Evolutionary conservation across 768 basidiomycete genomes (phyloP), one percentile per base, ranked within the genome.

Genomic region (Cubamyces lactineus): DNA sequence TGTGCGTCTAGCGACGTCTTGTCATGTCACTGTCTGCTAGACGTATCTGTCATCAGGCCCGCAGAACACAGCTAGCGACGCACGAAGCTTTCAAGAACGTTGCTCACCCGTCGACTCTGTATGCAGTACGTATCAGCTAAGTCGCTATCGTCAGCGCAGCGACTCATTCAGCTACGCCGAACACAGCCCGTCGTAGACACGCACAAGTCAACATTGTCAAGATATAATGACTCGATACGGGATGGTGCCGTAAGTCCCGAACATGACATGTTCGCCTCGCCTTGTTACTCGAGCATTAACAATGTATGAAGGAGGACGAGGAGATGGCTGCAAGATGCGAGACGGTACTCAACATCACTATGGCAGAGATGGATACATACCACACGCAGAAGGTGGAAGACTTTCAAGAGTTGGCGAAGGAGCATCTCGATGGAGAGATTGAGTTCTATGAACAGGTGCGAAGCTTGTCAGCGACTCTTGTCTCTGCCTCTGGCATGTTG

Each of bases 341-440:
- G 74, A 94, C 93, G 0, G 91, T 94, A 7, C 76, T 96, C 26
- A 94, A 95, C 72, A 86, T 86, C 9, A 94, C 92, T 1, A 88
- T 93, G 86, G 91, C 93, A 0, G 92, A 95, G 77, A 86, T 94
- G 79, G 89, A 91, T 52, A 85, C 82, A 1, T 91, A 92, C 66
- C 90, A 92, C 70, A 74, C 77, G 0, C 89, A 92, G 72, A 90
- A 92, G 72, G 70, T 73, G 7, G 88, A 91, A 68, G 91, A 93
- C 66, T 86, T 94, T 62, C 73, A 77, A 16, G 74, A 70, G 1
- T 64, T 91, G 15, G 76, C 84, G 4, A 83, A 78, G 60, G 88
- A 88, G 41, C 86, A 92, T 70, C 80, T 94, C 2, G 90, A 93
- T 65, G 88, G 86, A 7, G 88, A 93, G 72, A 93, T 94, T 62